Conservation (phyloP, 208 protist species). For the Acanthamoeba culbertsoni region DNA sequence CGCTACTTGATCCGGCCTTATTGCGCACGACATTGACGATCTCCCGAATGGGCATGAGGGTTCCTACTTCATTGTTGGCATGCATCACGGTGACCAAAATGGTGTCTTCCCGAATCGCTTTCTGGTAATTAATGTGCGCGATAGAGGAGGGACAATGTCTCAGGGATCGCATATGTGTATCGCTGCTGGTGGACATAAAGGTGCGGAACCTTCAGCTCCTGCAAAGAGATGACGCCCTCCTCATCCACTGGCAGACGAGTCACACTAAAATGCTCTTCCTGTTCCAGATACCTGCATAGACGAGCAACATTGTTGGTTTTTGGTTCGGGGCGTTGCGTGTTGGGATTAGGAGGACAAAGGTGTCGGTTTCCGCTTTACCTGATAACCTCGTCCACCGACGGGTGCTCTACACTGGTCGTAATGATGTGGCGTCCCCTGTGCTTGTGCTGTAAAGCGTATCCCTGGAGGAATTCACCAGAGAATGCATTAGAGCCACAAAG, state of each 20-base stretch:
- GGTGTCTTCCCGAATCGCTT: conserved; percentile 72
- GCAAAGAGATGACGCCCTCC: background rate
- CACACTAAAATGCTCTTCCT: conserved; percentile 58
- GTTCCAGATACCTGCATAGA: conserved; percentile 61
- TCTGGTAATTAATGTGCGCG: background rate
- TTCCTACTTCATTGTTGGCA: conserved; percentile 94
- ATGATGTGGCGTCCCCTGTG: conserved; percentile 79
- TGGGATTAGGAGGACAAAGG: background rate
- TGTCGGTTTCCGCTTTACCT: conserved; percentile 18
- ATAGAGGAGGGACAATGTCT: background rate
- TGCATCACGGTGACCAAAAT: conserved; percentile 93
- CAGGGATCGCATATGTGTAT: too few relatives aligned
- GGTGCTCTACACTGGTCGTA: conserved; percentile 87
- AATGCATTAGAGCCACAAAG: too few relatives aligned
- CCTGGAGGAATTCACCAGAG: too few relatives aligned
- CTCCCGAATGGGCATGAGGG: conserved; percentile 89
- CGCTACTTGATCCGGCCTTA: background rate
- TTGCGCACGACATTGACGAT: conserved; percentile 69
- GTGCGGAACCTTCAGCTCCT: background rate
- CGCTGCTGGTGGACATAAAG: too few relatives aligned
- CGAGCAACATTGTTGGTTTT: conserved; percentile 18
- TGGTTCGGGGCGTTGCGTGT: background rate
- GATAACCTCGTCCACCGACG: conserved; percentile 88
- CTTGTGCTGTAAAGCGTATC: background rate
- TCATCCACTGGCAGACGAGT: conserved; percentile 77